Evolutionary conservation across 1,284 basidiomycete species (phyloP).

Genomic region (Leccinum huronense): DNA sequence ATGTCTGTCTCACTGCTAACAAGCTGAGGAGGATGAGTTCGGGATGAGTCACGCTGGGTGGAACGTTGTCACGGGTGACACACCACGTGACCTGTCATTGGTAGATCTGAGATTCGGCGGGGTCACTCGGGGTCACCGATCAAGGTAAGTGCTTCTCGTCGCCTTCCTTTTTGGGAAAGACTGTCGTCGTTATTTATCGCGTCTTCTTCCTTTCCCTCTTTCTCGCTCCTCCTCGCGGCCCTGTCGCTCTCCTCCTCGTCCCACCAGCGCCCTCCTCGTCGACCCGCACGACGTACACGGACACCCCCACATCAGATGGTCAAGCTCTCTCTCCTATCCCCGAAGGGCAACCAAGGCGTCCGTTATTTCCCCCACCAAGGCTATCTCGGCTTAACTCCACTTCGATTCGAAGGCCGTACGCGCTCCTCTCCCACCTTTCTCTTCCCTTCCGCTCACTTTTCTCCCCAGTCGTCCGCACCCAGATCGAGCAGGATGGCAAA

Average conservation of each 20-base stretch:
- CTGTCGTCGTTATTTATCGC: constrained; percentile 36
- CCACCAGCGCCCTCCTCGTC: constrained; percentile 29
- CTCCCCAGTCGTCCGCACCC: constrained; percentile 59
- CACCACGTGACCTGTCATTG: constrained; percentile 22
- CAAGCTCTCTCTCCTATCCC: constrained; percentile 58
- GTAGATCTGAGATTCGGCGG: constrained; percentile 31
- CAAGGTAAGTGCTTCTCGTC: constrained; percentile 32
- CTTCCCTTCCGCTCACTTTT: constrained; percentile 9
- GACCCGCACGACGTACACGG: constrained; percentile 30
- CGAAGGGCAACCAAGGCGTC: constrained; percentile 64
- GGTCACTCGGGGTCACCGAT: constrained; percentile 31
- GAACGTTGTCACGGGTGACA: constrained; percentile 21
- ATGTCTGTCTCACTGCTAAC: constrained; percentile 33
- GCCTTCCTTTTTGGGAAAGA: constrained; percentile 32
- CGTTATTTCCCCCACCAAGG: constrained; percentile 74
- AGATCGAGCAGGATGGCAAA: constrained; percentile 68
- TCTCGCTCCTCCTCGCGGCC: constrained; percentile 17
- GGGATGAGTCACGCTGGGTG: constrained; percentile 12
- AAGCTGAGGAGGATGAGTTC: constrained; percentile 2
- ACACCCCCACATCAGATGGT: constrained; percentile 45
- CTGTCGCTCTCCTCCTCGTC: constrained; percentile 28
- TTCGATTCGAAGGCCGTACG: constrained; percentile 73
- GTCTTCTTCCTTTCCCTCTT: constrained; percentile 34
- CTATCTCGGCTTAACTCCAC: constrained; percentile 75
- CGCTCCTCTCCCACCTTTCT: constrained; percentile 22